phyloP scores from a whole-genome alignment of 2,329 filamentous ascomycete species.

The Zasmidium cellare region DNA sequence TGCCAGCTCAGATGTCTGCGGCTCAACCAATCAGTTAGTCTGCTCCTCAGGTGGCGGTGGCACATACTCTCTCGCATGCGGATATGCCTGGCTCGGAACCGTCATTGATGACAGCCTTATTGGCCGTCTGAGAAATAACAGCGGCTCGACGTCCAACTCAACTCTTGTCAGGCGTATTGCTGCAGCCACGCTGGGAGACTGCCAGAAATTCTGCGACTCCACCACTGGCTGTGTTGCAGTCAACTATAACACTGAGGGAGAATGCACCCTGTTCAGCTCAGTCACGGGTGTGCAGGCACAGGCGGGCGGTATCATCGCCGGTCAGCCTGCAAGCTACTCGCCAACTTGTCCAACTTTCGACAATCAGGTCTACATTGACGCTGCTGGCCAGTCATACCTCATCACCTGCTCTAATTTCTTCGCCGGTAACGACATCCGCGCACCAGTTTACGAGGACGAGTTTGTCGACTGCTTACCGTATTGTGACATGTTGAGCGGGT shows the following conservation, averaged over 20 bases:
- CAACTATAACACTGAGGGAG: slow-evolving; percentile 27
- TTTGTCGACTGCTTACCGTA: slow-evolving; percentile 20
- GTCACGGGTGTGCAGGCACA: slow-evolving; percentile 26
- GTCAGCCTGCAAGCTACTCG: slow-evolving; percentile 12
- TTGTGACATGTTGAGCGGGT: slow-evolving; percentile 22
- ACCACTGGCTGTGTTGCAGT: slow-evolving; percentile 30
- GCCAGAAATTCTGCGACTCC: slow-evolving; percentile 25
- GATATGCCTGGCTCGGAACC: background rate
- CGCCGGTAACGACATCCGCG: slow-evolving; percentile 19
- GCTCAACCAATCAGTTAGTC: background rate
- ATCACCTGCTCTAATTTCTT: slow-evolving; percentile 23
- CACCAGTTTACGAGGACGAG: slow-evolving; percentile 9
- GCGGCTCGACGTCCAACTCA: background rate
- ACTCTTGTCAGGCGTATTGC: slow-evolving; percentile 10
- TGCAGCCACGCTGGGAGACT: slow-evolving; percentile 17
- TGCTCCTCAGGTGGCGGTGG: background rate
- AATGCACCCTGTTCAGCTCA: slow-evolving; percentile 32
- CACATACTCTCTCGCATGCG: slow-evolving; percentile 2
- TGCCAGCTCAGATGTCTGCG: background rate
- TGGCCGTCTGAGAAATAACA: background rate
- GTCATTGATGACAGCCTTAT: background rate
- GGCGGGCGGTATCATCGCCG: slow-evolving; percentile 25
- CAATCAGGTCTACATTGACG: slow-evolving; percentile 18
- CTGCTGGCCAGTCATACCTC: slow-evolving; percentile 15
- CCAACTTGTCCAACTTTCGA: slow-evolving; percentile 22